Evolutionary conservation across 495 filamentous ascomycete genomes (phyloP).

Genomic region (Ramalina peruviana): DNA sequence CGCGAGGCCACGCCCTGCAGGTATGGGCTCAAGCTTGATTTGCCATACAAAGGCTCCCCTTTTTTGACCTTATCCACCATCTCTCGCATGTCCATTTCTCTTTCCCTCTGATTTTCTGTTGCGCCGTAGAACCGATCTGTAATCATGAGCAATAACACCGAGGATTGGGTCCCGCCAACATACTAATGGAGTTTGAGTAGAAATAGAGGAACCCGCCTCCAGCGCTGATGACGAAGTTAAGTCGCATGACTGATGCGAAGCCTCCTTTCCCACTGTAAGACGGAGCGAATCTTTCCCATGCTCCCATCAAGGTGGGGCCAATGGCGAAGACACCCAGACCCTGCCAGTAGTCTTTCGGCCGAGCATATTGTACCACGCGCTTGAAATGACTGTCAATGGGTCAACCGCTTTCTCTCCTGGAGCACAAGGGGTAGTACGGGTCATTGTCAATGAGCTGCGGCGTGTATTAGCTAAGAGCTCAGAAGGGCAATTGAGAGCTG

Average conservation of each 20-base stretch:
- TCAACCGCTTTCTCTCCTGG: conserved; percentile 13
- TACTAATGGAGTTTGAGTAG: conserved; percentile 52
- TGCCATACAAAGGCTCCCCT: conserved; percentile 83
- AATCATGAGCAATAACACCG: not conserved
- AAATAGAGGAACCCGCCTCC: conserved; percentile 64
- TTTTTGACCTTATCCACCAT: conserved; percentile 93
- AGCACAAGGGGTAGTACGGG: conserved; percentile 49
- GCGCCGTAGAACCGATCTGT: conserved; percentile 87
- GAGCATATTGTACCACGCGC: conserved; percentile 76
- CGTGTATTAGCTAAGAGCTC: conserved; percentile 8
- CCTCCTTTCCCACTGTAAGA: conserved; percentile 67
- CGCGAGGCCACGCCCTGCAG: conserved; percentile 87
- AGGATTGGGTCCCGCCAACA: not conserved
- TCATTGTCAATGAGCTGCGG: conserved; percentile 91
- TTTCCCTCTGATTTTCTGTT: conserved; percentile 77
- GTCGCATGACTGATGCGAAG: conserved; percentile 69
- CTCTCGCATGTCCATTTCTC: conserved; percentile 93
- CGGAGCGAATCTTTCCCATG: conserved; percentile 71
- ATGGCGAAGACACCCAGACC: conserved; percentile 49
- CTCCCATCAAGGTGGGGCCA: conserved; percentile 57
- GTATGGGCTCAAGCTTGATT: conserved; percentile 59
- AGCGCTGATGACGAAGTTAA: conserved; percentile 53
- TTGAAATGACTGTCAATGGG: conserved; percentile 60
- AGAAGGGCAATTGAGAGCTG: conserved; percentile 5
- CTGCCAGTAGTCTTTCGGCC: conserved; percentile 63